Percentiles rank a stretch among this genome's conserved stretches.
phyloP scores from a whole-genome alignment of 2,329 filamentous ascomycete genomes.

The Coniella vitis region DNA sequence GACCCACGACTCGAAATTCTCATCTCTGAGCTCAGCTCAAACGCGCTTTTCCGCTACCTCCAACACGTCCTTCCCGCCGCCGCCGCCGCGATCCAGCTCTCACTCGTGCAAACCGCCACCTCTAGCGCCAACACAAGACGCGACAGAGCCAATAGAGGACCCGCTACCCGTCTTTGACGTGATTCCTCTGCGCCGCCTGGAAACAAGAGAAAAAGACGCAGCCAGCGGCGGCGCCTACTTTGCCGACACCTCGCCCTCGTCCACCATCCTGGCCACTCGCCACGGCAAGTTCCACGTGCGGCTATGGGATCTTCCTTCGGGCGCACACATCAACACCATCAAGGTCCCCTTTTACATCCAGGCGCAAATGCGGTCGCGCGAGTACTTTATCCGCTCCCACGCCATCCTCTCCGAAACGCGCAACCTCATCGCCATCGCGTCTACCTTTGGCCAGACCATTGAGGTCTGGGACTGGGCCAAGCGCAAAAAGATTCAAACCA shows the following conservation, averaged over 20 bases:
- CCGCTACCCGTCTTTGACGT: background rate
- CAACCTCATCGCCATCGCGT: conserved; percentile 32
- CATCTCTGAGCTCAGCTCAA: conserved; percentile 2
- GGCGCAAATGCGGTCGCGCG: conserved; percentile 30
- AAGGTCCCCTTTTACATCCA: conserved; percentile 34
- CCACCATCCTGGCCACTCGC: conserved; percentile 28
- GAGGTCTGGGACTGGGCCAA: conserved; percentile 34
- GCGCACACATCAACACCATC: conserved; percentile 22
- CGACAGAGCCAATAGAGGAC: background rate
- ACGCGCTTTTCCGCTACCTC: conserved; percentile 8
- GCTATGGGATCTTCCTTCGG: conserved; percentile 23
- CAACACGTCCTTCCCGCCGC: background rate
- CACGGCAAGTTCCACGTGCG: conserved; percentile 25
- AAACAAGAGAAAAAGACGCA: conserved; percentile 23
- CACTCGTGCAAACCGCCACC: conserved; percentile 1
- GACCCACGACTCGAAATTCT: conserved; percentile 8
- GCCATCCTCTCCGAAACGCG: conserved; percentile 33
- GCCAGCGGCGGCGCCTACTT: conserved; percentile 27
- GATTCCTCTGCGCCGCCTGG: conserved; percentile 19
- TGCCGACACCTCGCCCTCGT: conserved; percentile 29
- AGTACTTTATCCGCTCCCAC: conserved; percentile 37
- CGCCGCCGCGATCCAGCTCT: conserved; percentile 6
- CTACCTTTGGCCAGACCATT: conserved; percentile 31
- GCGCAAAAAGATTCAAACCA: conserved; percentile 32
- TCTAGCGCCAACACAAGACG: background rate